A percentile compares a stretch with the other conserved stretches of the same genome.
Evolutionary conservation across 2,329 filamentous ascomycete genomes (phyloP).

Genomic region (Penicillium sp.): DNA sequence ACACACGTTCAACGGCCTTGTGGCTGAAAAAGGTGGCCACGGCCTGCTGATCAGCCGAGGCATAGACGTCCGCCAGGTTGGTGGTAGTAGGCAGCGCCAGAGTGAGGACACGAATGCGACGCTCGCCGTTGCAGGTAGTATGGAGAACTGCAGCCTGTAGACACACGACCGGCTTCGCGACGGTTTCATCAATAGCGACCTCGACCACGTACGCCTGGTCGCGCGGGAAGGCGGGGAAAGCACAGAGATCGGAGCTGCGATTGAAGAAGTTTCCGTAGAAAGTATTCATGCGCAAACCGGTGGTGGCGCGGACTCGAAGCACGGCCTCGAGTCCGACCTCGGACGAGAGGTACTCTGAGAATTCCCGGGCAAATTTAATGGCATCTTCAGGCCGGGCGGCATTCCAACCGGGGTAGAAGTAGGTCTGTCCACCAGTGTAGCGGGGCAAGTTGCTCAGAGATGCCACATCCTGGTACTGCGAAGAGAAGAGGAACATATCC

Average conservation of each 20-base stretch:
- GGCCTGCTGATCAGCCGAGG: constrained; percentile 88
- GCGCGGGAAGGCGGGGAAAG: constrained; percentile 94
- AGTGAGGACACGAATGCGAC: constrained; percentile 90
- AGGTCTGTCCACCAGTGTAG: constrained; percentile 96
- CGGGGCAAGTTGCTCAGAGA: constrained; percentile 90
- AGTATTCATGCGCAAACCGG: constrained; percentile 89
- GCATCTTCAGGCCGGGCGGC: constrained; percentile 89
- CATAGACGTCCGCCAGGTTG: constrained; percentile 83
- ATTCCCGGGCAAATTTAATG: constrained; percentile 95
- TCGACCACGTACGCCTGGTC: constrained; percentile 98
- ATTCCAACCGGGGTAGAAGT: constrained; percentile 98
- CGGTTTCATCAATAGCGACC: constrained; percentile 91
- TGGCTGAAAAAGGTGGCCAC: constrained; percentile 93
- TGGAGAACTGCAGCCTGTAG: constrained; percentile 92
- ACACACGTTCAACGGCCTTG: constrained; percentile 87
- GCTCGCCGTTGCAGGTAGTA: constrained; percentile 95
- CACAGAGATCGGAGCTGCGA: constrained; percentile 91
- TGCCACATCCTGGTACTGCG: constrained; percentile 94
- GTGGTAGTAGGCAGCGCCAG: constrained; percentile 88
- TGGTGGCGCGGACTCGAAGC: constrained; percentile 88
- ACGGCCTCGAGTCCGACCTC: constrained; percentile 97
- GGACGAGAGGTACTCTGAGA: constrained; percentile 92
- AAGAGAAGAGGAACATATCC: constrained; percentile 96
- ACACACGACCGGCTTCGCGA: constrained; percentile 87
- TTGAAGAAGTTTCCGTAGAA: constrained; percentile 99